phyloP scores from a whole-genome alignment of 495 filamentous ascomycete genomes.

The Neurospora sp. region DNA sequence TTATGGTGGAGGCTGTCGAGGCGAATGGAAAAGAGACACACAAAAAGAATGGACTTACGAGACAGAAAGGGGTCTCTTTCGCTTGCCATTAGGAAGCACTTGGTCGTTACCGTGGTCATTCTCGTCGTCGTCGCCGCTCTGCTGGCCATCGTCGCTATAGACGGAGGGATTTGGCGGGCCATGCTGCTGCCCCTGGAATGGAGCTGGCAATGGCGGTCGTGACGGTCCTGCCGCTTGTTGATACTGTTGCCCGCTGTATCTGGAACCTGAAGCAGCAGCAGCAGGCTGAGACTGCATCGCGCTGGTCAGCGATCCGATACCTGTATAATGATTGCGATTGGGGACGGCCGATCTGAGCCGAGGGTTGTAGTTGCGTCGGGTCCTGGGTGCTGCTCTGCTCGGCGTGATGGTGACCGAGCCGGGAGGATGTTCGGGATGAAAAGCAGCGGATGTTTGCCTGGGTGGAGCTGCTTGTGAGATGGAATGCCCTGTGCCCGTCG shows the following conservation, averaged over 20 bases:
- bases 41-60: slow-evolving; percentile 28
- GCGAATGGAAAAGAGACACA: not conserved
- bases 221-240: slow-evolving; percentile 4
- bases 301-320: not conserved
- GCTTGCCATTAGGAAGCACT: slow-evolving; percentile 31
- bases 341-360: not conserved
- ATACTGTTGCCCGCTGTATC: slow-evolving; percentile 10
- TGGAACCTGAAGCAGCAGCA: not conserved
- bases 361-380: not conserved
- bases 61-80: slow-evolving; percentile 50
- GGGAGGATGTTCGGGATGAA: not conserved
- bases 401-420: not conserved
- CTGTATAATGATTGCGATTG: not conserved
- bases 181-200: slow-evolving; percentile 2
- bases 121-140: slow-evolving; percentile 31
- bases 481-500: not conserved
- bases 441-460: not conserved
- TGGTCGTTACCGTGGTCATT: slow-evolving; percentile 33
- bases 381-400: not conserved
- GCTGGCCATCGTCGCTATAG: slow-evolving; percentile 23
- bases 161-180: slow-evolving; percentile 5
- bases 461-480: not conserved
- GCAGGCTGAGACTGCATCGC: slow-evolving; percentile 20
- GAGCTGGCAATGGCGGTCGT: slow-evolving; percentile 1
- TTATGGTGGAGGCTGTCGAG: not conserved